A percentile compares a stretch with the other conserved stretches of the same genome.
Evolutionary conservation across 306 rosid species (phyloP).

Genomic region (Fragaria iinumae): DNA sequence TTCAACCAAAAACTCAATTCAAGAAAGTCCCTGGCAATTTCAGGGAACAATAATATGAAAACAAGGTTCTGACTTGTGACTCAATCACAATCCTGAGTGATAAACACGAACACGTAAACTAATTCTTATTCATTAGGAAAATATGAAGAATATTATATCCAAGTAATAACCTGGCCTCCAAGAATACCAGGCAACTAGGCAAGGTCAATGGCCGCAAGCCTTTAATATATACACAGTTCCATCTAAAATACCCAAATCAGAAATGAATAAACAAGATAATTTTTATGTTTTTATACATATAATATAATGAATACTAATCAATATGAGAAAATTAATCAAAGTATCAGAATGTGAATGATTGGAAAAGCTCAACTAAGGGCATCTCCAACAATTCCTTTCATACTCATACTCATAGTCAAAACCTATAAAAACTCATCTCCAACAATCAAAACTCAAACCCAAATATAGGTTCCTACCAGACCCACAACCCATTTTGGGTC

Average conservation of each 20-base stretch:
- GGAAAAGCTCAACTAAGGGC: background rate
- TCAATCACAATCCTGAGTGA: background rate
- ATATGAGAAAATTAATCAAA: background rate
- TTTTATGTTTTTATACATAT: no score
- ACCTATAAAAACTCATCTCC: no score
- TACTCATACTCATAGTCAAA: no score
- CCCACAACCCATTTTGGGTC: no score
- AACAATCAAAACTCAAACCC: no score
- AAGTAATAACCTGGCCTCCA: background rate
- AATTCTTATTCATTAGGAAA: background rate
- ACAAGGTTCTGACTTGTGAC: constrained; percentile 2
- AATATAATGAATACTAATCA: background rate
- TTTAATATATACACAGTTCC: background rate
- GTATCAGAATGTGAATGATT: background rate
- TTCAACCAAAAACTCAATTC: background rate
- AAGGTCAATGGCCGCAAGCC: background rate
- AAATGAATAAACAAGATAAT: background rate
- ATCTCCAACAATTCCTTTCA: no score
- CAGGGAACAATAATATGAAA: background rate
- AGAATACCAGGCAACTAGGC: background rate
- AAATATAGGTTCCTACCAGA: no score
- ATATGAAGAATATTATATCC: background rate
- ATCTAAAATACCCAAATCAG: background rate
- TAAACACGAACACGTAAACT: background rate
- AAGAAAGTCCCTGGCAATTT: constrained; percentile 4